Evolutionary conservation across 768 basidiomycete genomes (phyloP), one percentile per base, ranked within the genome.

Genomic region (Serpula lacrymans): DNA sequence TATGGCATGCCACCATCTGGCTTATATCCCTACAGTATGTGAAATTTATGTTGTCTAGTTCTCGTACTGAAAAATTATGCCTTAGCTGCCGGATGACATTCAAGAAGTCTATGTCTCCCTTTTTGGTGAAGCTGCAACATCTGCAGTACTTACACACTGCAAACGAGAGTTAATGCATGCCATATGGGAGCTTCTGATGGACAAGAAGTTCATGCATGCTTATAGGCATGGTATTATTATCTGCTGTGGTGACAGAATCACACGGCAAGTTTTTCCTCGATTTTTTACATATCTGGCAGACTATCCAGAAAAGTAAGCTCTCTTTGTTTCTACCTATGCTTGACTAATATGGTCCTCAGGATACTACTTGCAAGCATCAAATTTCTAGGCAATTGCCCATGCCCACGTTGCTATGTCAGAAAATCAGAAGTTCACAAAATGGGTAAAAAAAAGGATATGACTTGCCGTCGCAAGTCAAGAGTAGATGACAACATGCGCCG

Each of bases 201-300:
- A 58, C 35, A 42, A 51, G 13, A 47, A 52, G 7, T 58, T 58
- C 25, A 17, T 50, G 10, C 27, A 50, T 17, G 51, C 50, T 2
- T 57, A 54, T 13, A 4, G 37, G 23, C 53, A 57, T 38, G 57
- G 57, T n/a, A 50, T 54, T 5, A 45, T 54, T 0, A 46, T 52
- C 13, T 21, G 10, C 9, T 52, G 49, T 30, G 27, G 20, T 9
- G 51, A 52, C 34, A 37, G 41, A n/a, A 31, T 51, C 14, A 17
- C n/a, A 18, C 45, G 51, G 22, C 39, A 50, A 6, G n/a, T 52
- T 18, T 52, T 41, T 27, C 51, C 50, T 14, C 41, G 51, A 6
- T 39, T 51, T 16, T 52, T 52, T n/a, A n/a, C n/a, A 5, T 47
- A 51, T 23, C 43, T 41, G 7, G 45, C 45, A 6, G 51, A 52